Conservation (phyloP, 2,329 filamentous ascomycete species). For the Daldinia eschscholtzii region DNA sequence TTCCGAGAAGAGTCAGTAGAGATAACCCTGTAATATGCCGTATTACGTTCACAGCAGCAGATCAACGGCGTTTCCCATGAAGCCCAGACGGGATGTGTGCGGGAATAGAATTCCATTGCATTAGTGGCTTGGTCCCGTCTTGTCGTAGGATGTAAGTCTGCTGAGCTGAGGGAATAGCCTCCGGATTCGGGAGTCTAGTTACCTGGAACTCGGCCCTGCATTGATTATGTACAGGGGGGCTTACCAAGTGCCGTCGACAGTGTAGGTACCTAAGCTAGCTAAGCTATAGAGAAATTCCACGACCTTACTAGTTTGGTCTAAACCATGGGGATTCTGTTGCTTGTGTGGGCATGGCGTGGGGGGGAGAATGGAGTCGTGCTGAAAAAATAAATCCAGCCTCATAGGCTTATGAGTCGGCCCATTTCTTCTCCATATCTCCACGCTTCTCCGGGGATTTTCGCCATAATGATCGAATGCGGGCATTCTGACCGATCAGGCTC, state of each 20-base stretch:
- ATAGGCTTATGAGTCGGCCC: constrained; percentile 10
- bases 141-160: neutral
- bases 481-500: neutral
- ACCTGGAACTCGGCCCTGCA: neutral
- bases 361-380: neutral
- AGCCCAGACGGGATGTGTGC: constrained; percentile 30
- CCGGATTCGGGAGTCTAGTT: neutral
- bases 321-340: neutral
- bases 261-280: too few relatives aligned
- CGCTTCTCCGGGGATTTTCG: constrained; percentile 12
- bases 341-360: neutral
- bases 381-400: neutral
- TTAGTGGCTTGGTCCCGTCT: constrained; percentile 26
- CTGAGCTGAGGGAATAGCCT: neutral
- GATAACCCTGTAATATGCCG: constrained; percentile 14
- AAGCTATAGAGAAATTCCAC: neutral
- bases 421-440: constrained; percentile 8
- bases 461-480: constrained; percentile 18
- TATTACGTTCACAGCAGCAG: constrained; percentile 5
- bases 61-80: constrained; percentile 7
- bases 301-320: neutral
- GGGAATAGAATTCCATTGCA: constrained; percentile 17
- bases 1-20: neutral
- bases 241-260: constrained; percentile 6
- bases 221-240: neutral